A percentile compares a stretch with the other conserved stretches of the same genome.
Conservation (phyloP, 1,139 yeast species). For the Taiozyma sp. region DNA sequence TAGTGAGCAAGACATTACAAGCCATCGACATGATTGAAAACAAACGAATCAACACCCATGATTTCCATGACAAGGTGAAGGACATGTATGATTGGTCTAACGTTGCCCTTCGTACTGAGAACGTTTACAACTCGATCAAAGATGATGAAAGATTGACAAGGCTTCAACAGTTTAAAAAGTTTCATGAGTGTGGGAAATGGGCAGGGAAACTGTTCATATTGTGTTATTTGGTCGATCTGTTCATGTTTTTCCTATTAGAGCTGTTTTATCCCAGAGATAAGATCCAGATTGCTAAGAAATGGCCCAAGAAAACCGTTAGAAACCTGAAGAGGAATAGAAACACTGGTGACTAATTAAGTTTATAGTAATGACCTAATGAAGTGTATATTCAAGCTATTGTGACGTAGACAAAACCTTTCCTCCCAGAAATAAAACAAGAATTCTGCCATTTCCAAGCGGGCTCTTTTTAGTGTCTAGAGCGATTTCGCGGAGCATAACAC, state of each 20-base stretch:
- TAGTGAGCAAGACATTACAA: conserved; percentile 61
- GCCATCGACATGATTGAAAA: conserved; percentile 60
- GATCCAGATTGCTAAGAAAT: conserved; percentile 55
- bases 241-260: conserved; percentile 60
- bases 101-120: conserved; percentile 82
- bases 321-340: neutral
- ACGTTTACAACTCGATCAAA: conserved; percentile 62
- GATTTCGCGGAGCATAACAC: neutral
- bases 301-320: conserved; percentile 7
- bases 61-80: conserved; percentile 74
- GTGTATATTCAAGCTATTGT: neutral
- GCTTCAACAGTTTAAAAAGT: conserved; percentile 46
- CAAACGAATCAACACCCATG: conserved; percentile 62
- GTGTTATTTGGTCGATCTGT: conserved; percentile 49
- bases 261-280: conserved; percentile 61
- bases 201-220: conserved; percentile 58
- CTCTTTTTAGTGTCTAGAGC: neutral
- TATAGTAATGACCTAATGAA: neutral
- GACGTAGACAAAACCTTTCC: neutral
- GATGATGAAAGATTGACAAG: conserved; percentile 38
- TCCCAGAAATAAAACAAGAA: no score
- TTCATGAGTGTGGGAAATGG: conserved; percentile 61
- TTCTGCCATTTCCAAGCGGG: neutral
- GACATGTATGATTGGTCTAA: conserved; percentile 92
- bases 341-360: neutral